A percentile compares a stretch with the other conserved stretches of the same genome.
Conservation (phyloP, 2,329 filamentous ascomycete genomes). For the Aureobasidium vineae region DNA sequence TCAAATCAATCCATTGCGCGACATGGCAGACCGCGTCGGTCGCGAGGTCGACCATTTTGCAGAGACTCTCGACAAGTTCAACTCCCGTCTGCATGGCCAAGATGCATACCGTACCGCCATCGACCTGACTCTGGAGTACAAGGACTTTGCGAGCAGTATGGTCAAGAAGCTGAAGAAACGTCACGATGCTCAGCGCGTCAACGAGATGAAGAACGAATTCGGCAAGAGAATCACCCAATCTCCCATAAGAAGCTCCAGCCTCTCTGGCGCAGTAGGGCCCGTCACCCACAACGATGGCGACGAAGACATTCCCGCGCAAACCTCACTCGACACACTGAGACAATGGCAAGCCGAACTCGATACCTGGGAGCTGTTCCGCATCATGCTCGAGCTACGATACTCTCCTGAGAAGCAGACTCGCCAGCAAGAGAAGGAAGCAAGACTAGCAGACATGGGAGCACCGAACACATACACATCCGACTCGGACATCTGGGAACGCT, state of each 20-base stretch:
- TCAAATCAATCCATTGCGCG: conserved; percentile 59
- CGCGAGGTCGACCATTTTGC: conserved; percentile 87
- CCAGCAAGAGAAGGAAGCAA: conserved; percentile 37
- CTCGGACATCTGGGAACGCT: conserved; percentile 67
- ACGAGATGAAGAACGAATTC: conserved; percentile 36
- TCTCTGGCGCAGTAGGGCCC: background rate
- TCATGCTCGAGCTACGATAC: conserved; percentile 67
- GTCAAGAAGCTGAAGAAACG: conserved; percentile 48
- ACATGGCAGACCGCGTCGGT: conserved; percentile 66
- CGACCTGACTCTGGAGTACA: conserved; percentile 54
- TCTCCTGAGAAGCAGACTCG: conserved; percentile 42
- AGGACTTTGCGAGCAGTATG: conserved; percentile 53
- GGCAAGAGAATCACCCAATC: conserved; percentile 20
- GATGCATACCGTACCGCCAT: conserved; percentile 61
- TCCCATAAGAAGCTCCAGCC: background rate
- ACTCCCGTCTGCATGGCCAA: conserved; percentile 50
- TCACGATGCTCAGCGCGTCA: conserved; percentile 41
- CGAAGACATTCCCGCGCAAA: conserved; percentile 18
- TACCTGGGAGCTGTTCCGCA: conserved; percentile 82
- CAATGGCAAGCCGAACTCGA: conserved; percentile 80
- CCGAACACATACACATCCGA: conserved; percentile 57
- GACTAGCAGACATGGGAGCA: conserved; percentile 37
- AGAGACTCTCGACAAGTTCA: conserved; percentile 74
- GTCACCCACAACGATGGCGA: conserved; percentile 24
- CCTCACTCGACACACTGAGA: conserved; percentile 56